Base-by-base conservation (phyloP, 169 alveolate species). In the Theileria annulata region DNA sequence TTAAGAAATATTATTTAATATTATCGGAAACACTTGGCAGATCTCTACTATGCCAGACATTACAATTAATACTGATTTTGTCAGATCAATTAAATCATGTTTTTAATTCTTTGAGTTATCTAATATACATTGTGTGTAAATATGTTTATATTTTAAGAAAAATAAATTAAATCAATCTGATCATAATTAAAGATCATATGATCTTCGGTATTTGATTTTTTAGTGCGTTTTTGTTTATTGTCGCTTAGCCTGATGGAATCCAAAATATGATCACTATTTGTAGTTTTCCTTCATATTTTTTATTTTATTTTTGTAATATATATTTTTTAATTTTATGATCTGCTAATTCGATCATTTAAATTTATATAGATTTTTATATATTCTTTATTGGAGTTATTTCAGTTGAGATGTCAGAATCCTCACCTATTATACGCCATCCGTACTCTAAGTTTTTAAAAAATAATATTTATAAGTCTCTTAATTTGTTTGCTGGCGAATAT, bases 401-500 rank as follows among this genome's bases (percentile, higher is more conserved):
- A 64, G 5, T 49, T 68, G 66, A 30, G 49, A 68, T 68, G 76
- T 19, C 76, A 49, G 76, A 68, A 48, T 49, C 76, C 28, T n/a
- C 23, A 17, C 76, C 10, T 42, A 31, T 49, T 17, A 3, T 9
- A n/a, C 25, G 63, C 2, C 76, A 68, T 68, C 76, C 76, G 3
- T 49, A 68, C 33, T 68, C 63, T 23, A 68, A 63, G 1, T 72
- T 70, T 12, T 73, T 82, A 49, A 64, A 81, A 33, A 33, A 28
- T 31, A 75, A 60, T 70, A 13, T 82, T 21, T 69, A 82, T 70
- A 82, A 82, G 54, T 67, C 88, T 56, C 79, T 82, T 21, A 82
- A 82, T 49, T n/a, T 82, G 47, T 82, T 82, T 54, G 85, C 88
- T 5, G 88, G 88, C 0, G 85, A 82, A 70, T 75, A 31, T 42